Percentiles rank a stretch among this genome's conserved stretches.
Conservation (phyloP, 1,139 yeast genomes). For the Debaryomyces udenii region DNA sequence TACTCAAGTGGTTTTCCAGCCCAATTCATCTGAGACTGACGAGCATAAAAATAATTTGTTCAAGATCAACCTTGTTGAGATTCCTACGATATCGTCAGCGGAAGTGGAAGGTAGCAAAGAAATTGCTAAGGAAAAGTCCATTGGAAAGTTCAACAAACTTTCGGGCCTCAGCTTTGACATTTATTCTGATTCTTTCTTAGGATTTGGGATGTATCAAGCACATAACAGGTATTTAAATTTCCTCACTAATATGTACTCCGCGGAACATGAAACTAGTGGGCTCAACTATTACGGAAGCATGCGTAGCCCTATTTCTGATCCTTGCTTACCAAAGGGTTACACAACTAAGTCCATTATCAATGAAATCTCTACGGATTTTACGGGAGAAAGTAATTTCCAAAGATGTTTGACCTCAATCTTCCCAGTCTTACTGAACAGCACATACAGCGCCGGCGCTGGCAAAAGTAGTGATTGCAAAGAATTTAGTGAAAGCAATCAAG, state of each 20-base stretch:
- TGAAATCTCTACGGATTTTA: slow-evolving; percentile 36
- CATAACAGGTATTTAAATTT: slow-evolving; percentile 50
- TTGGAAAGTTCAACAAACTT: slow-evolving; percentile 18
- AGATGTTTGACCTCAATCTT: slow-evolving; percentile 55
- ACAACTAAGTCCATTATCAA: slow-evolving; percentile 27
- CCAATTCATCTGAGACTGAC: slow-evolving; percentile 56
- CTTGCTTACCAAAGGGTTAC: slow-evolving; percentile 62
- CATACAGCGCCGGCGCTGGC: slow-evolving; percentile 28
- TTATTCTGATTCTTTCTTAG: slow-evolving; percentile 74
- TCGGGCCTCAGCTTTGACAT: slow-evolving; percentile 46
- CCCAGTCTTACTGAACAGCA: slow-evolving; percentile 50
- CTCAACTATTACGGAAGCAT: slow-evolving; percentile 18
- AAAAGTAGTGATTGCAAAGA: slow-evolving; percentile 30
- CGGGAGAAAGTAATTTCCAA: slow-evolving; percentile 65
- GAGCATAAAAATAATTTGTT: slow-evolving; percentile 60
- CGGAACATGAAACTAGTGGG: slow-evolving; percentile 19
- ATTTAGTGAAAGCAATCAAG: slow-evolving; percentile 32
- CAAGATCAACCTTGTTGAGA: slow-evolving; percentile 49
- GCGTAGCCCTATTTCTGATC: slow-evolving; percentile 48
- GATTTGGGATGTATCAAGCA: slow-evolving; percentile 77
- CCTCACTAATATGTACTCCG: slow-evolving; percentile 31
- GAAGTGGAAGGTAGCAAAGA: not conserved
- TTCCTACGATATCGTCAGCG: slow-evolving; percentile 30
- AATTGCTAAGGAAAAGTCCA: slow-evolving; percentile 16
- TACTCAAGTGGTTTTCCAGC: slow-evolving; percentile 80